Percentiles rank a stretch among this genome's conserved stretches.
phyloP scores from a whole-genome alignment of 495 filamentous ascomycete species.

The Trichocladium antarcticum region DNA sequence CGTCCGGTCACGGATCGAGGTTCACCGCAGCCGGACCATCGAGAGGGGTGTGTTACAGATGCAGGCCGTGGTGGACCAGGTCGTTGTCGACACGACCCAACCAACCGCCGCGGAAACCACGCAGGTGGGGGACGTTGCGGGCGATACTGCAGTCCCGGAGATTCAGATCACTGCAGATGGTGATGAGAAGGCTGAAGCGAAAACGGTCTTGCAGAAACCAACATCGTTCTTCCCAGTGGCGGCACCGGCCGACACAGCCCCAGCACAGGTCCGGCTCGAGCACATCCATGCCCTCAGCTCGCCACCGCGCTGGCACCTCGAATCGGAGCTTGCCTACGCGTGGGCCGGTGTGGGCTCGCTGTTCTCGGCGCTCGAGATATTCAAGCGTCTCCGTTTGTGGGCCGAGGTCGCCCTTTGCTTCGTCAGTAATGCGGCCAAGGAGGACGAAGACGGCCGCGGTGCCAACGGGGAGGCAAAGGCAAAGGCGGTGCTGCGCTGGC shows the following conservation, averaged over 20 bases:
- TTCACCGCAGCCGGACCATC: constrained; percentile 69
- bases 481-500: constrained; percentile 56
- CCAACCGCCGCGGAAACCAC: constrained; percentile 9
- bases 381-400: constrained; percentile 89
- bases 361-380: constrained; percentile 87
- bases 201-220: constrained; percentile 22
- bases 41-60: constrained; percentile 87
- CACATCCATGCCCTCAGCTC: constrained; percentile 76
- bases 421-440: constrained; percentile 46
- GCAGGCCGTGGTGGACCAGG: constrained; percentile 91
- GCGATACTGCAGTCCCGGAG: constrained; percentile 25
- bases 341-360: constrained; percentile 84
- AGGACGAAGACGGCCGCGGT: constrained; percentile 48
- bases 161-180: constrained; percentile 29
- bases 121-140: constrained; percentile 4
- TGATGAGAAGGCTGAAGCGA: constrained; percentile 7
- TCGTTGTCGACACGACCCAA: constrained; percentile 74
- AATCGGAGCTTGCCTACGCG: constrained; percentile 80
- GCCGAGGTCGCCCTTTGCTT: constrained; percentile 89
- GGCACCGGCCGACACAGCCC: constrained; percentile 64
- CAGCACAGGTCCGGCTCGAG: constrained; percentile 59
- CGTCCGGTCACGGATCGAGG: constrained; percentile 79
- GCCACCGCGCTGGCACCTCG: constrained; percentile 83
- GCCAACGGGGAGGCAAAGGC: constrained; percentile 64
- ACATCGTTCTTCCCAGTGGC: constrained; percentile 77